Percentiles rank a stretch among this genome's conserved stretches.
These are phyloP conservation scores for Fusarium odoratissimum DNA, from an alignment of 2,329 filamentous ascomycete genomes.

Conservation along the genomic window DNA sequence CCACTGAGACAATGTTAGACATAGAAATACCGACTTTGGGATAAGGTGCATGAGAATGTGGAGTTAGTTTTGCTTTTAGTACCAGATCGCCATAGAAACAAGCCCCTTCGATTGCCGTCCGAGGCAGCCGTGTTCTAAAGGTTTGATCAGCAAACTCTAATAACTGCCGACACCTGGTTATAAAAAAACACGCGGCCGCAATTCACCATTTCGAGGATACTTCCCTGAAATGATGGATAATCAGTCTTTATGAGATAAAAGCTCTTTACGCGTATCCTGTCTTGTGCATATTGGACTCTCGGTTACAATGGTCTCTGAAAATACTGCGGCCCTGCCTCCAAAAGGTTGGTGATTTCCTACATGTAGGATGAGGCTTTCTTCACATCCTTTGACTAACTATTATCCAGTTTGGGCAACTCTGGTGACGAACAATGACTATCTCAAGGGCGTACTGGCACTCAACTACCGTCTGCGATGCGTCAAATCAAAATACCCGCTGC, in stretches of 20 bases:
- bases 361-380: fast-evolving
- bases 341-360: neutral
- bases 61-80: neutral
- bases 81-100: neutral
- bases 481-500: neutral
- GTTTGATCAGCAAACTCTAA: neutral
- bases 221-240: neutral
- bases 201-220: fast-evolving
- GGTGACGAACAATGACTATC: constrained; percentile 15
- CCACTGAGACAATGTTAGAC: neutral
- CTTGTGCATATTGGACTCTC: too few relatives aligned
- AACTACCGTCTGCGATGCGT: constrained; percentile 11
- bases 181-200: neutral
- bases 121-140: neutral
- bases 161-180: neutral
- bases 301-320: neutral
- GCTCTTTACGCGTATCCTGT: too few relatives aligned
- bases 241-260: neutral
- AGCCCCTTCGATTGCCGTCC: neutral
- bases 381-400: fast-evolving
- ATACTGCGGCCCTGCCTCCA: neutral
- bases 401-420: constrained; percentile 20
- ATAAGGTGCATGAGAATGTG: neutral
- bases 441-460: constrained; percentile 22
- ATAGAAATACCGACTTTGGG: neutral